Evolutionary conservation across 2,329 filamentous ascomycete genomes (phyloP).

Genomic region (Domatiomyces catenatus): DNA sequence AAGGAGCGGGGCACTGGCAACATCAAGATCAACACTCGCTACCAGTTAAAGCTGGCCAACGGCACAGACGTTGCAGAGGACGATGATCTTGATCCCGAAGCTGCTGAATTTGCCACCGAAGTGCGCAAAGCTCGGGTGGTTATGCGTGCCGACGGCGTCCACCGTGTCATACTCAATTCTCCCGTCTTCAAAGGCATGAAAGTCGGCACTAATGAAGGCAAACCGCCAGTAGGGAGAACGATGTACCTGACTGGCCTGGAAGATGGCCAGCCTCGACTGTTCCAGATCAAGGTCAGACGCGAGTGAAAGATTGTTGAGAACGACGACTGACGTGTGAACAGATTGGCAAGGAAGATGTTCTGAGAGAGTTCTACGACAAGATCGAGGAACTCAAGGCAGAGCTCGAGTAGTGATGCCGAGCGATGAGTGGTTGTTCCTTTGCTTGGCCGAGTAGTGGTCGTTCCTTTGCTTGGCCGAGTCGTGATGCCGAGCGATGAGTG

Average conservation of each 20-base stretch:
- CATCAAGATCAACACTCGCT: slow-evolving; percentile 27
- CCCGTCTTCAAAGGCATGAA: slow-evolving; percentile 63
- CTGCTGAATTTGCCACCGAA: slow-evolving; percentile 18
- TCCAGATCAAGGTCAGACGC: slow-evolving; percentile 40
- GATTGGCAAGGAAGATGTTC: slow-evolving; percentile 30
- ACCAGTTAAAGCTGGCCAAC: slow-evolving; percentile 41
- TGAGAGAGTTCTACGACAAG: slow-evolving; percentile 32
- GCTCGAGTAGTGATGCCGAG: not conserved
- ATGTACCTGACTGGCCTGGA: slow-evolving; percentile 48
- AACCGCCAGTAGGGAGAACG: slow-evolving; percentile 54
- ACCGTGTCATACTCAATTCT: slow-evolving; percentile 75
- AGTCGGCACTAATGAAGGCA: slow-evolving; percentile 49
- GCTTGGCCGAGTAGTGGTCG: too few species aligned
- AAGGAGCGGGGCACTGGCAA: slow-evolving; percentile 44
- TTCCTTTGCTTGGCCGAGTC: not conserved
- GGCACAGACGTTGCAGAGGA: slow-evolving; percentile 28
- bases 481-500: not conserved
- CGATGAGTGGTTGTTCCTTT: not conserved
- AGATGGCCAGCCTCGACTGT: slow-evolving; percentile 36
- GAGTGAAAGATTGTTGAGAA: not conserved
- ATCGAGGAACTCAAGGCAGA: slow-evolving; percentile 19
- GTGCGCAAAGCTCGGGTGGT: slow-evolving; percentile 51
- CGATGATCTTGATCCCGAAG: slow-evolving; percentile 25
- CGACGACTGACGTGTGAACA: slow-evolving; percentile 9
- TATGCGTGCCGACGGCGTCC: slow-evolving; percentile 80